Percentiles rank a stretch among this genome's conserved stretches.
Evolutionary conservation across 2,329 filamentous ascomycete genomes (phyloP).

Genomic region (Penicillium italicum): DNA sequence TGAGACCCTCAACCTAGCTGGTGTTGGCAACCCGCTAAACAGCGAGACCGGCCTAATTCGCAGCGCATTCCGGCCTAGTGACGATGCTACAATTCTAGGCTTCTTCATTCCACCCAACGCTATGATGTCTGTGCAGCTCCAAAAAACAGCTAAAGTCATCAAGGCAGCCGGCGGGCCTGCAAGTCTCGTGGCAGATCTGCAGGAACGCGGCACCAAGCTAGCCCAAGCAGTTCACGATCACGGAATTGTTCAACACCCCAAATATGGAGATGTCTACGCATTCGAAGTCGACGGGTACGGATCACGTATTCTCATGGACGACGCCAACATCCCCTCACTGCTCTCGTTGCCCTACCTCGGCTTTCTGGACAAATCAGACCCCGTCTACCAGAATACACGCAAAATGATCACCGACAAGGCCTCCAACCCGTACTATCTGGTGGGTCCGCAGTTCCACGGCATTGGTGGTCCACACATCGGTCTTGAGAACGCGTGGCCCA

Average conservation of each 20-base stretch:
- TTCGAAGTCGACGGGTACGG: slow-evolving; percentile 65
- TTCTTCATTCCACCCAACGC: slow-evolving; percentile 96
- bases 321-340: slow-evolving; percentile 62
- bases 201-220: slow-evolving; percentile 62
- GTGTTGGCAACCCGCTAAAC: slow-evolving; percentile 88
- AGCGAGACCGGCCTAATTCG: slow-evolving; percentile 78
- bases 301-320: slow-evolving; percentile 61
- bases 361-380: slow-evolving; percentile 57
- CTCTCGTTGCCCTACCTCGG: slow-evolving; percentile 59
- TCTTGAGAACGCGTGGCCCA: slow-evolving; percentile 89
- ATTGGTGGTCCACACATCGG: slow-evolving; percentile 84
- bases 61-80: slow-evolving; percentile 89
- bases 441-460: slow-evolving; percentile 72
- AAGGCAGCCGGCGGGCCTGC: slow-evolving; percentile 54
- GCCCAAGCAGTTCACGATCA: slow-evolving; percentile 77
- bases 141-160: slow-evolving; percentile 69
- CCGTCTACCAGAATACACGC: slow-evolving; percentile 82
- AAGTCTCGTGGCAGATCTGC: slow-evolving; percentile 47
- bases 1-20: slow-evolving; percentile 78
- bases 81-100: slow-evolving; percentile 89
- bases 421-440: slow-evolving; percentile 86
- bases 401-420: slow-evolving; percentile 70
- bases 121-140: slow-evolving; percentile 88
- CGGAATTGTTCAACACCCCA: slow-evolving; percentile 58
- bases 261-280: slow-evolving; percentile 59